phyloP scores from a whole-genome alignment of 2,329 filamentous ascomycete genomes.

The Pseudogymnoascus sp. region DNA sequence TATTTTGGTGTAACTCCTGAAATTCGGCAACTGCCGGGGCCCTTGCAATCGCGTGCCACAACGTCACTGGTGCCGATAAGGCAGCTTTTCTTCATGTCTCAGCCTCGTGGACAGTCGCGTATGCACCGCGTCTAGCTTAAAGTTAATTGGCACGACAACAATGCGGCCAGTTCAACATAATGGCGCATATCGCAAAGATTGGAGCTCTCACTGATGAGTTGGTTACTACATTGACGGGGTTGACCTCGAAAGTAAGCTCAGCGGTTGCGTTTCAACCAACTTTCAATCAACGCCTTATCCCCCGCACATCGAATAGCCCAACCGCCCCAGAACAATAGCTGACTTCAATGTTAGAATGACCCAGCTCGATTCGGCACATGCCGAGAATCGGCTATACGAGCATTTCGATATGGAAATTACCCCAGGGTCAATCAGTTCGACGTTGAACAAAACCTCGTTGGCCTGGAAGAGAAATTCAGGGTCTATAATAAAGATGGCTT shows the following conservation, averaged over 20 bases:
- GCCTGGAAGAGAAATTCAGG: slow-evolving; percentile 79
- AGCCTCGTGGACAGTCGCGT: slow-evolving; percentile 1
- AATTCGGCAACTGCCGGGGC: slow-evolving; percentile 9
- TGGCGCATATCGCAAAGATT: slow-evolving; percentile 65
- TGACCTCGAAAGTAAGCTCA: slow-evolving; percentile 42
- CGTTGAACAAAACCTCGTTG: slow-evolving; percentile 56
- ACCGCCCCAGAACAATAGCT: slow-evolving; percentile 10
- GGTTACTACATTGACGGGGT: slow-evolving; percentile 55
- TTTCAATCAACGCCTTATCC: neutral
- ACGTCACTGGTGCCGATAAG: slow-evolving; percentile 7
- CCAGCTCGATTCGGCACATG: slow-evolving; percentile 35
- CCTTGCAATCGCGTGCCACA: slow-evolving; percentile 7
- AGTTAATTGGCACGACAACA: slow-evolving; percentile 8
- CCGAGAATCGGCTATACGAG: slow-evolving; percentile 44
- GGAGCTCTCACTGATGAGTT: slow-evolving; percentile 63
- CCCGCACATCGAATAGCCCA: neutral
- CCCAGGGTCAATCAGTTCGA: slow-evolving; percentile 70
- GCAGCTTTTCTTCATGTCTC: slow-evolving; percentile 3
- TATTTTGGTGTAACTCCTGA: slow-evolving; percentile 4
- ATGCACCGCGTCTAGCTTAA: slow-evolving; percentile 10
- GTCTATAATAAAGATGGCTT: slow-evolving; percentile 73
- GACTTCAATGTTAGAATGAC: slow-evolving; percentile 23
- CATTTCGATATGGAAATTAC: slow-evolving; percentile 48
- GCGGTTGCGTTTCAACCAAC: neutral
- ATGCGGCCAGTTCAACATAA: slow-evolving; percentile 30